phyloP scores from a whole-genome alignment of 257 asterid genomes.

The Solanum chmielewskii region DNA sequence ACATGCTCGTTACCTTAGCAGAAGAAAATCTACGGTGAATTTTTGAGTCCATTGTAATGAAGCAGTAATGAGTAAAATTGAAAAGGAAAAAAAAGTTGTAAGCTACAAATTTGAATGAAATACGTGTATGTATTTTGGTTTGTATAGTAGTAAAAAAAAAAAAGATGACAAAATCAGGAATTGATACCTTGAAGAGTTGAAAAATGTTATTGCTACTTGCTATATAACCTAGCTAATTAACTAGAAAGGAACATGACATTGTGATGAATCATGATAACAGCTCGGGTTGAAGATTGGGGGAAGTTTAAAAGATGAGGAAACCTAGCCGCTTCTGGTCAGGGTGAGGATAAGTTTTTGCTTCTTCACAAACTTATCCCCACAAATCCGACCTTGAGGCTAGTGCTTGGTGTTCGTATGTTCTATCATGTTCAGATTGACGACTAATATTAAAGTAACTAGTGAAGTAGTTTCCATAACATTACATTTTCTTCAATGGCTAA shows the following conservation, averaged over 20 bases:
- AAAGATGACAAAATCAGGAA: neutral
- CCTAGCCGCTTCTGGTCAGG: neutral
- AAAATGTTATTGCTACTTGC: neutral
- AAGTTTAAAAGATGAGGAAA: neutral
- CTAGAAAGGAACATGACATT: neutral
- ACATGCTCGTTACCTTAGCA: neutral
- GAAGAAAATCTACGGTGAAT: neutral
- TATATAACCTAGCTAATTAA: neutral
- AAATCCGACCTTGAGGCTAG: neutral
- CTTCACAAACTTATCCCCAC: neutral
- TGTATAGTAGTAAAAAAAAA: neutral
- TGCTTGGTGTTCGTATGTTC: neutral
- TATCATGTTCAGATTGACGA: neutral
- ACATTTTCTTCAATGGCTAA: neutral
- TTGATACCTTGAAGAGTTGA: neutral
- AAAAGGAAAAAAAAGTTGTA: neutral
- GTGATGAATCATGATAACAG: neutral
- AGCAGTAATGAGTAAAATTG: neutral
- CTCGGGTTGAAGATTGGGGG: neutral
- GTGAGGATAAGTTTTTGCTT: neutral
- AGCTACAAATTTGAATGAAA: neutral
- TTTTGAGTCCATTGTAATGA: neutral
- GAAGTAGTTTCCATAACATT: neutral
- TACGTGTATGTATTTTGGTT: neutral
- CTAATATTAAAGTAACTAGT: neutral